phyloP scores from a whole-genome alignment of 768 basidiomycete species.

The Phanerochaete sordida region DNA sequence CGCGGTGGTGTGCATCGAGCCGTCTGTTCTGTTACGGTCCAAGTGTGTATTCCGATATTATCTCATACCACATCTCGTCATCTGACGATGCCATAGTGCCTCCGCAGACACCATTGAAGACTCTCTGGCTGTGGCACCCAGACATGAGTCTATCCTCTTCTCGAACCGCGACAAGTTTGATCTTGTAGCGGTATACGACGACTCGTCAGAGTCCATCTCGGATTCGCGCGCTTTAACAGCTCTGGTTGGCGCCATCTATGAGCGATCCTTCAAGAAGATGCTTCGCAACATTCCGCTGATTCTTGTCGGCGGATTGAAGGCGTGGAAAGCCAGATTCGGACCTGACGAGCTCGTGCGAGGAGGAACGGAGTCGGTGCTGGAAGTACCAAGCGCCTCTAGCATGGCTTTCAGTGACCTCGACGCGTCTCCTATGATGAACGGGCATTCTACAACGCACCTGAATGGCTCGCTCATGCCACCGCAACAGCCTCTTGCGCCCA shows the following conservation, averaged over 20 bases:
- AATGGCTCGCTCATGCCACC: neutral
- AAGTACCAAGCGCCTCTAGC: neutral
- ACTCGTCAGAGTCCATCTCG: constrained; percentile 50
- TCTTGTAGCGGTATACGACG: constrained; percentile 82
- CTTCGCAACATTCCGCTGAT: constrained; percentile 76
- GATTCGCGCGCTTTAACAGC: constrained; percentile 48
- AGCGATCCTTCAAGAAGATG: constrained; percentile 67
- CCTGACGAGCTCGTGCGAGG: constrained; percentile 32
- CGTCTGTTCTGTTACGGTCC: constrained; percentile 63
- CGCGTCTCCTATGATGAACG: neutral
- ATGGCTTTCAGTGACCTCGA: neutral
- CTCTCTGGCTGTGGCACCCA: constrained; percentile 67
- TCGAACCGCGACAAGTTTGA: constrained; percentile 85
- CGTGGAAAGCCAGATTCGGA: constrained; percentile 67
- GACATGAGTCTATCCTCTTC: constrained; percentile 71
- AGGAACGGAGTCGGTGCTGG: constrained; percentile 6
- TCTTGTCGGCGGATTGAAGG: constrained; percentile 79
- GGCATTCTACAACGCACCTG: neutral
- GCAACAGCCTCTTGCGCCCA: neutral
- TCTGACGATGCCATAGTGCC: constrained; percentile 42
- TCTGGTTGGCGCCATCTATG: constrained; percentile 68
- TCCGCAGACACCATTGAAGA: constrained; percentile 67
- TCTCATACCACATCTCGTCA: neutral
- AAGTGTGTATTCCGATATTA: constrained; percentile 44
- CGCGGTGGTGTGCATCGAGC: constrained; percentile 82